A percentile compares a stretch with the other conserved stretches of the same genome.
These are phyloP conservation scores for Nakazawaea laoshanensis DNA, from an alignment of 805 yeast species.

Conservation along the genomic window DNA sequence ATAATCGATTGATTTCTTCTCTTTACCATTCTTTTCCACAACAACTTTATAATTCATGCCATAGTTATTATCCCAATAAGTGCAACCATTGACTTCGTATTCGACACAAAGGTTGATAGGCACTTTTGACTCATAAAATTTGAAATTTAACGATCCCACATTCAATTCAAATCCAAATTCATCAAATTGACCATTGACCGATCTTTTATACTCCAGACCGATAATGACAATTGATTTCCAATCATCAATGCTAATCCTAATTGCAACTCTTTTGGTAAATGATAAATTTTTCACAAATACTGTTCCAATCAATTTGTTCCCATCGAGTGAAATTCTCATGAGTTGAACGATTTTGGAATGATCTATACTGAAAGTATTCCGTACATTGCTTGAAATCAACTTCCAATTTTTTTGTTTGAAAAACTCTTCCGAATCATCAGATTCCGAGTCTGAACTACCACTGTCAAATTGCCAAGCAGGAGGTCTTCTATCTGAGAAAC, in stretches of 20 bases:
- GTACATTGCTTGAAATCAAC: constrained; percentile 22
- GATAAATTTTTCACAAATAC: constrained; percentile 29
- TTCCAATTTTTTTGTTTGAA: constrained; percentile 18
- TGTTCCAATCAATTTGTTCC: constrained; percentile 30
- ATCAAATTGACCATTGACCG: constrained; percentile 22
- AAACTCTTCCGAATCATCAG: constrained; percentile 18
- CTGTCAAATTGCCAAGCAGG: constrained; percentile 15
- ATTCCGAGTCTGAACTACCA: constrained; percentile 12
- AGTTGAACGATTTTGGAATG: constrained; percentile 28
- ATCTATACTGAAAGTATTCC: constrained; percentile 18
- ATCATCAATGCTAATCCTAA: constrained; percentile 41
- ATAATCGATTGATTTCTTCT: constrained; percentile 7
- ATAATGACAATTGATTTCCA: constrained; percentile 41
- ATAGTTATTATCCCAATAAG: constrained; percentile 33
- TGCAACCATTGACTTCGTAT: constrained; percentile 23
- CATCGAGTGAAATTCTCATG: constrained; percentile 27
- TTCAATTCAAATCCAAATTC: constrained; percentile 43
- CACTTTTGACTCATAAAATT: constrained; percentile 17
- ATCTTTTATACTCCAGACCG: constrained; percentile 19
- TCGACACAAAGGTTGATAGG: constrained; percentile 30
- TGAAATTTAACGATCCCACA: constrained; percentile 24
- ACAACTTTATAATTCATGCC: constrained; percentile 27
- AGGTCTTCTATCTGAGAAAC: too few relatives aligned
- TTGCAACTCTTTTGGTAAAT: constrained; percentile 28
- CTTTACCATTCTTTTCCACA: constrained; percentile 17